Conservation (phyloP, 1,139 yeast genomes). For the Debaryomyces fabryi region DNA sequence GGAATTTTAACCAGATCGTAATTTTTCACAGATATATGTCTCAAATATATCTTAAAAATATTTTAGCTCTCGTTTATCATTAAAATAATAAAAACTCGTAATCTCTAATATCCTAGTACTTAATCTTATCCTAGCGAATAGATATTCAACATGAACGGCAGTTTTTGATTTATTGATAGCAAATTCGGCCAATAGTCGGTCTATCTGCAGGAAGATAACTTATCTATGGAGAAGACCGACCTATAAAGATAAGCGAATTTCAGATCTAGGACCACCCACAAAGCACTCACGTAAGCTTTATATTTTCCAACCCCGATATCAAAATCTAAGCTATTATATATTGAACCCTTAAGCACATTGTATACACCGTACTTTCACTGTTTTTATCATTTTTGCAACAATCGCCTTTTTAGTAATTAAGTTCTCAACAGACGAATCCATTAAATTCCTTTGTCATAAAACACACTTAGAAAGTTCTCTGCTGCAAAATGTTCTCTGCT, state of each 20-base stretch:
- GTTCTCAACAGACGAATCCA: too few species aligned
- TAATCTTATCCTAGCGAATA: background rate
- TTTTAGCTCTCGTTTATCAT: background rate
- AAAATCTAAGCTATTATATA: background rate
- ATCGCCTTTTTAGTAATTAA: too few species aligned
- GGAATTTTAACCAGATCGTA: background rate
- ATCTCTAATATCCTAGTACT: background rate
- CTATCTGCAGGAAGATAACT: background rate
- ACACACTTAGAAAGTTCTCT: too few species aligned
- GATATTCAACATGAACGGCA: background rate
- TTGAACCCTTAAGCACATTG: background rate
- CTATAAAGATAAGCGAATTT: background rate
- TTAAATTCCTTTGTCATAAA: too few species aligned
- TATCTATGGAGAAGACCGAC: constrained; percentile 3
- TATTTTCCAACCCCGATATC: background rate
- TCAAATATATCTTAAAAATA: background rate
- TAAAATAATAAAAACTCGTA: background rate
- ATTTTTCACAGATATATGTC: background rate
- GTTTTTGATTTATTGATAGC: background rate
- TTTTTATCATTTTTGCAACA: too few species aligned
- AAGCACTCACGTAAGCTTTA: background rate
- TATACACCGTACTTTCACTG: too few species aligned
- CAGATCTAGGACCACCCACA: background rate
- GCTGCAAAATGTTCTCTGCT: too few species aligned
- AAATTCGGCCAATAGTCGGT: background rate